phyloP scores from a whole-genome alignment of 2,329 filamentous ascomycete genomes.

The Colletotrichum sp. region DNA sequence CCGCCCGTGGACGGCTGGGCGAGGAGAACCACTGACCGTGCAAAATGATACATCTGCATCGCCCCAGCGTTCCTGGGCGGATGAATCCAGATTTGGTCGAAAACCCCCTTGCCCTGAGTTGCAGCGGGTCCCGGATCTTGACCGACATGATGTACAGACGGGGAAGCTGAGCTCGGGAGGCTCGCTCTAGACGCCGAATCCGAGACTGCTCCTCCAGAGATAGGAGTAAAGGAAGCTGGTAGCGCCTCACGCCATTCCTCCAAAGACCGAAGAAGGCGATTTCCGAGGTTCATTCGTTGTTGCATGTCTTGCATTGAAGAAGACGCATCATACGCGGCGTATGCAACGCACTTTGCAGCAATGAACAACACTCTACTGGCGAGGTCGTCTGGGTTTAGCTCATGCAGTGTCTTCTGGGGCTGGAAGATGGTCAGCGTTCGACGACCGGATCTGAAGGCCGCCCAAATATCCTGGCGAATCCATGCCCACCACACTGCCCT shows the following conservation, averaged over 20 bases:
- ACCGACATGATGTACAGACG: background rate
- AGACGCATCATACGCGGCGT: conserved; percentile 47
- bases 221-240: conserved; percentile 34
- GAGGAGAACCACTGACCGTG: conserved; percentile 46
- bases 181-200: background rate
- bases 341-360: conserved; percentile 59
- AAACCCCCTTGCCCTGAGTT: conserved; percentile 36
- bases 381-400: conserved; percentile 55
- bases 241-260: conserved; percentile 6
- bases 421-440: conserved; percentile 62
- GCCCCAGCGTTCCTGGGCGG: conserved; percentile 49
- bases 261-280: background rate
- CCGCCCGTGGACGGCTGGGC: background rate
- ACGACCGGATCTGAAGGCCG: conserved; percentile 61
- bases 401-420: conserved; percentile 49
- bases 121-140: conserved; percentile 22
- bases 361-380: conserved; percentile 56
- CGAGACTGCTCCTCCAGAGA: conserved; percentile 25
- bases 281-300: conserved; percentile 38
- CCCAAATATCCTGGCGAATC: conserved; percentile 68
- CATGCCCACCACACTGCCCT: conserved; percentile 69
- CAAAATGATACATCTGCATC: conserved; percentile 55
- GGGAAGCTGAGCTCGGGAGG: background rate
- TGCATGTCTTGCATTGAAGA: background rate
- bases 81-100: conserved; percentile 52